Conservation (phyloP, 2,329 filamentous ascomycete species). For the Penicillium sp. region DNA sequence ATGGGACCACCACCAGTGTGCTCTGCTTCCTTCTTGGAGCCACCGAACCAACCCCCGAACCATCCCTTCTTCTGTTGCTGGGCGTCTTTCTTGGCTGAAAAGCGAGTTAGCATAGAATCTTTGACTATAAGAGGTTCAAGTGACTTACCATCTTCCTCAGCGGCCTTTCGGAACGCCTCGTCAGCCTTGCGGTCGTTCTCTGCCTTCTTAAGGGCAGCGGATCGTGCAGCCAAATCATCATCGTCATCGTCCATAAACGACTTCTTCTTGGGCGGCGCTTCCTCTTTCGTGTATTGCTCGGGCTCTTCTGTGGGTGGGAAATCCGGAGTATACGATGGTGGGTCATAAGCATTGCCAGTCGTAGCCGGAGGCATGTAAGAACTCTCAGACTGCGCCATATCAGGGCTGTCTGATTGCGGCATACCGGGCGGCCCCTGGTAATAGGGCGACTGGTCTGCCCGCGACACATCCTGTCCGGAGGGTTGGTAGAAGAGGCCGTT, state of each 20-base stretch:
- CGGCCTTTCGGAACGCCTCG: slow-evolving; percentile 80
- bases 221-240: slow-evolving; percentile 60
- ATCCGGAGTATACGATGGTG: slow-evolving; percentile 38
- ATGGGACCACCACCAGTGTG: slow-evolving; percentile 59
- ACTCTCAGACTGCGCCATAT: slow-evolving; percentile 19
- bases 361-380: slow-evolving; percentile 33
- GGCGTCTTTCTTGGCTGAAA: slow-evolving; percentile 37
- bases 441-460: slow-evolving; percentile 23
- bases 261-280: slow-evolving; percentile 68
- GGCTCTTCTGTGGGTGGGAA: slow-evolving; percentile 44
- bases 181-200: slow-evolving; percentile 72
- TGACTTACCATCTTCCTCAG: slow-evolving; percentile 62
- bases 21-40: slow-evolving; percentile 54
- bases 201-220: slow-evolving; percentile 53
- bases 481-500: slow-evolving; percentile 27
- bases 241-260: slow-evolving; percentile 75
- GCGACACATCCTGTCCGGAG: slow-evolving; percentile 10
- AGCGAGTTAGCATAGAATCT: slow-evolving; percentile 46
- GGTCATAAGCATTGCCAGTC: slow-evolving; percentile 33
- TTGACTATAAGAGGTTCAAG: neutral
- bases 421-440: slow-evolving; percentile 22
- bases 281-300: slow-evolving; percentile 54
- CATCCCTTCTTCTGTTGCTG: slow-evolving; percentile 57
- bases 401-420: slow-evolving; percentile 20
- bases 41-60: slow-evolving; percentile 83